Conservation (phyloP, 306 rosid species). For the Mimosa pudica region DNA sequence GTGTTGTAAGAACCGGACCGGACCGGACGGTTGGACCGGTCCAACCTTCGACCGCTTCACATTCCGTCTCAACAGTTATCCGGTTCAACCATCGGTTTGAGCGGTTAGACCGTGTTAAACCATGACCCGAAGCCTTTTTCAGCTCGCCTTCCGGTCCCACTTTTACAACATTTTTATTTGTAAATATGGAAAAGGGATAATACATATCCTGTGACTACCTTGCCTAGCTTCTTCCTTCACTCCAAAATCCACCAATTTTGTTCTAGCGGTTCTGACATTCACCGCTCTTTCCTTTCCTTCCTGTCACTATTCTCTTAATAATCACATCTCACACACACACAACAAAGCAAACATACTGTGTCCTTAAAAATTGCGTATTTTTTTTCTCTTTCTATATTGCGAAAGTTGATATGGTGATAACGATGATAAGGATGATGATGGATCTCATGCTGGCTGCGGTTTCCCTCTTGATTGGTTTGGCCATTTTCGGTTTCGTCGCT, state of each 20-base stretch:
- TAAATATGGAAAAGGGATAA: too few species aligned
- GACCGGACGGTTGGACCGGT: too few species aligned
- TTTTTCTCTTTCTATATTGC: background rate
- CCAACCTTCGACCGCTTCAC: too few species aligned
- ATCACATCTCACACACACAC: background rate
- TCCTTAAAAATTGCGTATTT: background rate
- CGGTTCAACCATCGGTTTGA: too few species aligned
- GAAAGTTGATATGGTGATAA: background rate
- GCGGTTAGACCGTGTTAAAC: too few species aligned
- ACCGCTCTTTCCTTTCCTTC: background rate
- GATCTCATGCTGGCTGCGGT: slow-evolving; percentile 74
- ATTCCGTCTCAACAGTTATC: too few species aligned
- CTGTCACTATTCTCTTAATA: background rate
- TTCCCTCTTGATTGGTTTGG: slow-evolving; percentile 63
- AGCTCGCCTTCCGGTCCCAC: too few species aligned
- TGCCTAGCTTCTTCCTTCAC: background rate
- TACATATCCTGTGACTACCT: too few species aligned
- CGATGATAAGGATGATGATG: slow-evolving; percentile 37
- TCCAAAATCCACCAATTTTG: background rate
- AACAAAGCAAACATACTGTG: background rate
- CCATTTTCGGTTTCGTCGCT: slow-evolving; percentile 61
- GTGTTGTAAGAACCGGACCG: too few species aligned
- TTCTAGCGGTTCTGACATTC: slow-evolving; percentile 11
- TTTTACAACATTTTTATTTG: too few species aligned
- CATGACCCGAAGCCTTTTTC: too few species aligned